Conservation (phyloP, 2,329 filamentous ascomycete species). For the Aschersonia sp. region DNA sequence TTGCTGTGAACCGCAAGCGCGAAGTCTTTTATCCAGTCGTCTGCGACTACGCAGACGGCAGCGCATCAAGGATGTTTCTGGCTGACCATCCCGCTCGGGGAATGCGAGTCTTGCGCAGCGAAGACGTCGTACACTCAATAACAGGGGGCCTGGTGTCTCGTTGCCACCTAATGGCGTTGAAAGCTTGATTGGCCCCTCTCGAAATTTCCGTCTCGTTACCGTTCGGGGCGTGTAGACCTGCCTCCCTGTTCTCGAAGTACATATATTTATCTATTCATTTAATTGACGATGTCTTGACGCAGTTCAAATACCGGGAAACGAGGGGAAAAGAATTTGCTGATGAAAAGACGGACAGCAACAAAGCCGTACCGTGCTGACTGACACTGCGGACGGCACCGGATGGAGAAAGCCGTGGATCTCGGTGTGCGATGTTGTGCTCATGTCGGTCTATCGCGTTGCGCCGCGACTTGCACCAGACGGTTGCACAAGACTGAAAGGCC, state of each 20-base stretch:
- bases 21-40: constrained; percentile 14
- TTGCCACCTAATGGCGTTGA: constrained; percentile 3
- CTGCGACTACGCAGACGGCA: constrained; percentile 12
- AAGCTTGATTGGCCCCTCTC: neutral
- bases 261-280: neutral
- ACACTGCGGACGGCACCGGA: no score
- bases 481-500: neutral
- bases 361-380: no score
- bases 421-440: no score
- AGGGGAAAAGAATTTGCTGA: no score
- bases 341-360: no score
- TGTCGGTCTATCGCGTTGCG: neutral
- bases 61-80: constrained; percentile 13
- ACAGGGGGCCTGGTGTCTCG: constrained; percentile 12
- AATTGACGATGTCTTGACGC: neutral
- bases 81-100: constrained; percentile 10
- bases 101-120: constrained; percentile 9
- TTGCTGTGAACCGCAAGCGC: constrained; percentile 8
- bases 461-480: neutral
- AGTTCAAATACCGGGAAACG: neutral
- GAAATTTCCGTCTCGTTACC: neutral
- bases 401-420: no score
- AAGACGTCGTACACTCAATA: constrained; percentile 10
- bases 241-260: neutral
- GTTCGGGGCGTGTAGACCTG: neutral